A percentile compares a stretch with the other conserved stretches of the same genome.
These are phyloP conservation scores for Tolypocladium ophioglossoides DNA, from an alignment of 2,329 filamentous ascomycete species.

Conservation along the genomic window DNA sequence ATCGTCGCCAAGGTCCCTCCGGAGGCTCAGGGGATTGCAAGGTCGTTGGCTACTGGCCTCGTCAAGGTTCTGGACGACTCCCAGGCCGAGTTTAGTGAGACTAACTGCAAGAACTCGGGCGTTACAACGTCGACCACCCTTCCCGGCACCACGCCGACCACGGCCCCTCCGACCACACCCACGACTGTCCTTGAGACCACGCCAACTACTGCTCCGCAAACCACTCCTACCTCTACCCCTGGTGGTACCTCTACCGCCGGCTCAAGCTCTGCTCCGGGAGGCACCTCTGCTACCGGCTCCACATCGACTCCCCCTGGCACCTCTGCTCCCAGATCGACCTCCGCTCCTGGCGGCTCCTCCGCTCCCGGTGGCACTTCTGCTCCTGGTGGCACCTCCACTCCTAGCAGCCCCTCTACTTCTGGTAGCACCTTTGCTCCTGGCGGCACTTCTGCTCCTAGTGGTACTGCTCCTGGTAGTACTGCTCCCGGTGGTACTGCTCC, in stretches of 20 bases:
- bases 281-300: background rate
- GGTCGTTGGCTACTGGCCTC: slow-evolving; percentile 12
- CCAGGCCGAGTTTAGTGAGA: slow-evolving; percentile 12
- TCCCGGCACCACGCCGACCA: background rate
- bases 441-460: background rate
- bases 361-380: background rate
- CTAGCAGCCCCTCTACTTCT: background rate
- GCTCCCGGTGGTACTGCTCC: background rate
- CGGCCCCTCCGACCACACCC: no score
- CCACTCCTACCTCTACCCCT: background rate
- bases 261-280: background rate
- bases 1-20: slow-evolving; percentile 18
- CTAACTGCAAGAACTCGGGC: slow-evolving; percentile 16
- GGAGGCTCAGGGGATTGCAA: slow-evolving; percentile 14
- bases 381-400: background rate
- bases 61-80: slow-evolving; percentile 10
- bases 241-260: background rate
- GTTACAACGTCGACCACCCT: background rate
- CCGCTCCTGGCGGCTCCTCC: no score
- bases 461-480: no score
- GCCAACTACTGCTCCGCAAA: background rate
- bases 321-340: background rate
- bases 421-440: background rate
- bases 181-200: no score
- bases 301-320: background rate